These are phyloP conservation scores for Aspergillus haitiensis DNA, from an alignment of 495 filamentous ascomycete species.

Conservation along the genomic window DNA sequence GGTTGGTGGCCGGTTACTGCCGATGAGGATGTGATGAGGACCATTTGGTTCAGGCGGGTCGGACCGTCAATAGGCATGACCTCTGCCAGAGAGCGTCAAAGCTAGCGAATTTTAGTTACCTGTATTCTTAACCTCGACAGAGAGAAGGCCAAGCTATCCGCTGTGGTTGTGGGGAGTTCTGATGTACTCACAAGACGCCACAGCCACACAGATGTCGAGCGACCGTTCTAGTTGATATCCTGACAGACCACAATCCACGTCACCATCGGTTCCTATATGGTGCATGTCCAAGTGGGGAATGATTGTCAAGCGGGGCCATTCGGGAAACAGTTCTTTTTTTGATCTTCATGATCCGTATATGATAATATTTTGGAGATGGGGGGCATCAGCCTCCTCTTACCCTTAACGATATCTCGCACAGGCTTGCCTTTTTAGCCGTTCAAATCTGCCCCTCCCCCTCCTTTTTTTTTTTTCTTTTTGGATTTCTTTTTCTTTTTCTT, in stretches of 20 bases:
- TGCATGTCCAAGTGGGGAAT: slow-evolving; percentile 24
- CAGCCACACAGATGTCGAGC: slow-evolving; percentile 27
- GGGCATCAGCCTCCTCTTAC: slow-evolving; percentile 23
- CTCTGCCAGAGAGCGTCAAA: slow-evolving; percentile 22
- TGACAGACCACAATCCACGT: slow-evolving; percentile 32
- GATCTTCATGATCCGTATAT: slow-evolving; percentile 29
- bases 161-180: slow-evolving; percentile 19
- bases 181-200: slow-evolving; percentile 27
- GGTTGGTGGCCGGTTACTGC: slow-evolving; percentile 21
- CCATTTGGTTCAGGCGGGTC: slow-evolving; percentile 25
- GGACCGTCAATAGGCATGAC: slow-evolving; percentile 26
- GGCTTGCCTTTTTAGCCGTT: slow-evolving; percentile 19
- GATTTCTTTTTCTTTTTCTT: background rate
- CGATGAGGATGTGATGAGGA: slow-evolving; percentile 24
- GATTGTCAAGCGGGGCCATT: slow-evolving; percentile 28
- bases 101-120: slow-evolving; percentile 22
- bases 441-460: slow-evolving; percentile 27
- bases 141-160: slow-evolving; percentile 18
- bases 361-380: slow-evolving; percentile 8
- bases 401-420: slow-evolving; percentile 20
- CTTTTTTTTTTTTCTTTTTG: slow-evolving; percentile 1
- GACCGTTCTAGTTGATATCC: slow-evolving; percentile 28
- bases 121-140: slow-evolving; percentile 16
- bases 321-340: slow-evolving; percentile 16
- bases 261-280: slow-evolving; percentile 25